Base-by-base conservation (phyloP, 192 early-diverging fungal species). In the Coemansia sp. region DNA sequence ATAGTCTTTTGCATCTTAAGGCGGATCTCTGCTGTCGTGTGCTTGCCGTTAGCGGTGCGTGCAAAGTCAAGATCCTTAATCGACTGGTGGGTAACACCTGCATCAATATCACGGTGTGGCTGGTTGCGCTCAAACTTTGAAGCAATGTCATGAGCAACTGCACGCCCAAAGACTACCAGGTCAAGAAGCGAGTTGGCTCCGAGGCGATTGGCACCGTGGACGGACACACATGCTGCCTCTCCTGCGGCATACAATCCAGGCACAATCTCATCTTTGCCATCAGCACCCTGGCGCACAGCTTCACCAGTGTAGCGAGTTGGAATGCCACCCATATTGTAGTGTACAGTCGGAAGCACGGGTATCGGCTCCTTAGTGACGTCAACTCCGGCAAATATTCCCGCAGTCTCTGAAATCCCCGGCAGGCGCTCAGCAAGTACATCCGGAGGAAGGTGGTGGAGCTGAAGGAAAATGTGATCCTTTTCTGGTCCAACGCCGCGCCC, bases 281-380 rank as follows among this genome's bases (percentile, higher is more conserved):
- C 87, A 66, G 61, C 79, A 5, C 86, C 75, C 65, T 88, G 80
- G 57, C 84, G 86, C 77, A 98, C 84, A 31, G 96, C 96, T 85
- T 98, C 93, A 61, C 96, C 96, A 64, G 94, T 96, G 90, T 94
- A 97, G 60, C 86, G 87, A 27, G 97, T 97, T 32, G 97, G 97
- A 65, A 98, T 97, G 83, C 97, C 95, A 71, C 97, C 97, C 94
- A 98, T 97, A 87, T 97, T 98, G 90, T 96, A 96, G 85, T 98
- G 97, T 71, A 97, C 97, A 65, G 97, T 97, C 63, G 97, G 97
- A 50, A 98, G 87, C 51, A 98, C 95, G 8, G 97, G 97, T 74
- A 99, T 99, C 31, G 97, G 95, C 80, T 97, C 94, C 90, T 99
- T 99, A 79, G 95, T 99, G 30, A 99, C 95, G 85, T 99, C 94